Base-by-base conservation (phyloP, 768 basidiomycete genomes). In the Trametes villosa region DNA sequence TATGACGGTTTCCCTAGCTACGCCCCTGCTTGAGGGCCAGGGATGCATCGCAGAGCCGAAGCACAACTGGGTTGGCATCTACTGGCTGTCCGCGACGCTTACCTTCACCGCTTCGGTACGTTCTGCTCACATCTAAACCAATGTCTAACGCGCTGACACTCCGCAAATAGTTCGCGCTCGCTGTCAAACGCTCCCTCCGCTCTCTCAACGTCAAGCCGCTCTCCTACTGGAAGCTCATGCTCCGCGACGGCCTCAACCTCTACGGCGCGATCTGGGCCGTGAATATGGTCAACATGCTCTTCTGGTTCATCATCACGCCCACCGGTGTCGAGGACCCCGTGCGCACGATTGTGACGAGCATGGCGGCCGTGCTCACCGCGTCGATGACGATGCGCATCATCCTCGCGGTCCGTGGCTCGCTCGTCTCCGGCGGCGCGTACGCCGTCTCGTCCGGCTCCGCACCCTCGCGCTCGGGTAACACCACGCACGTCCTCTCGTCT, bases 321-420 rank as follows among this genome's bases (percentile, higher is more conserved):
- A 87, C 85, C 46, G 84, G 76, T 48, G 46, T 65, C 22, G 55
- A 68, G 0, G 92, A 94, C 74, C 83, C 89, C 61, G 83, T 94
- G 79, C 87, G 83, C 71, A 93, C 92, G 34, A 90, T 92, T 70
- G 84, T 92, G 42, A 91, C 90, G 24, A 83, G 85, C 76, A 93
- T 94, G 89, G 83, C 92, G 1, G 91, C 89, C 11, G 91, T 93
- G 33, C 84, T 94, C 60, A 94, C 92, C 29, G 87, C 90, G 40
- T 91, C 92, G 18, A 94, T 94, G 92, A 84, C 86, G 31, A 86
- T 93, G 69, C 91, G 92, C 66, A 92, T 94, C 78, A 81, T 94
- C 64, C 88, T 94, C 67, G 83, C 84, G 62, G 87, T 94, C 51
- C 86, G 89, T 55, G 92, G 91, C n/a, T 72, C 84, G 26, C 89